These are phyloP conservation scores for Daldinia sp. DNA, from an alignment of 2,329 filamentous ascomycete species.

Conservation along the genomic window DNA sequence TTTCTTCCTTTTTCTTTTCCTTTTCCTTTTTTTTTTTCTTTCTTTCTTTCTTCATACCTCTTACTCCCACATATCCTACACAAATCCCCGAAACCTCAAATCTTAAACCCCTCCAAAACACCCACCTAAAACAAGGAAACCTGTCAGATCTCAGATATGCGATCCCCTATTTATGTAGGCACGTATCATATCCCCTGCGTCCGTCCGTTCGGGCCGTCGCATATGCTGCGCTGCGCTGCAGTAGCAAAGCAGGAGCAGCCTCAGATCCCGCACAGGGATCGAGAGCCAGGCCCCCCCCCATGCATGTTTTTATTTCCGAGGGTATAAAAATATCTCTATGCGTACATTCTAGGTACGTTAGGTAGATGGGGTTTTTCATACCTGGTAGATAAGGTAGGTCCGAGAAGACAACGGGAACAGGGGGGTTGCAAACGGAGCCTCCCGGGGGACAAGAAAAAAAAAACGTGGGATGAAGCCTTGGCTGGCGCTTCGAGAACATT, in stretches of 20 bases:
- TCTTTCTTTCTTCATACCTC: neutral
- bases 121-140: neutral
- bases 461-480: neutral
- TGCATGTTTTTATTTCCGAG: neutral
- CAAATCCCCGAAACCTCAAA: neutral
- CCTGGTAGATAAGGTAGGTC: neutral
- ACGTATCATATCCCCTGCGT: conserved; percentile 1
- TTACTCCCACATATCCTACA: neutral
- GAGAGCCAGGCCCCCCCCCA: too few species aligned
- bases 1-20: neutral
- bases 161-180: neutral
- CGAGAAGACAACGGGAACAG: neutral
- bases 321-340: neutral
- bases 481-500: neutral
- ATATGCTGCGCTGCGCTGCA: neutral
- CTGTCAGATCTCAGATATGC: neutral
- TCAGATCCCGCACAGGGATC: neutral
- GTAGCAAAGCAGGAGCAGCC: neutral
- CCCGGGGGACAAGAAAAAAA: neutral
- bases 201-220: conserved; percentile 15
- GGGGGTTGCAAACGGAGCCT: neutral
- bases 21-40: neutral
- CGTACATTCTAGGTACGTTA: too few species aligned
- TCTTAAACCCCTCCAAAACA: neutral
- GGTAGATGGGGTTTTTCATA: too few species aligned